phyloP scores from a whole-genome alignment of 768 basidiomycete genomes.

The Leccinum disarticulatum region DNA sequence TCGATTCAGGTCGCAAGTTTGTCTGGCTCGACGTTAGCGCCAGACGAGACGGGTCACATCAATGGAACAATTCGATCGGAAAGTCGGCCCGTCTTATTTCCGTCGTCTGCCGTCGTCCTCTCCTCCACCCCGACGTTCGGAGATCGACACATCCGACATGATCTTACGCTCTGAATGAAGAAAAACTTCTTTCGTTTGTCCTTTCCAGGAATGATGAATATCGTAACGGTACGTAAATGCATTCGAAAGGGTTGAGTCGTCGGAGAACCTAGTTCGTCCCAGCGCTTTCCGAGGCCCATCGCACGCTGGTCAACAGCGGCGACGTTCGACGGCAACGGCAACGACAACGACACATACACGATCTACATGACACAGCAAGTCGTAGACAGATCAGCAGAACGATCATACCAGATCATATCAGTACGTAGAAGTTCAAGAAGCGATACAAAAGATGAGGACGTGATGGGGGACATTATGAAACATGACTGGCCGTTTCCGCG shows the following conservation, averaged over 20 bases:
- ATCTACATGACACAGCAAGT: not conserved
- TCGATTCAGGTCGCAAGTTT: not conserved
- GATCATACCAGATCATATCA: not conserved
- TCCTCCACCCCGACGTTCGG: not conserved
- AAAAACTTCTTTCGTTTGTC: not conserved
- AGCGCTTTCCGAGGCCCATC: not conserved
- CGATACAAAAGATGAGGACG: not conserved
- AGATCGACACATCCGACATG: not conserved
- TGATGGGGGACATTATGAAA: not conserved
- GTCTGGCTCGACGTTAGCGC: not conserved
- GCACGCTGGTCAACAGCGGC: not conserved
- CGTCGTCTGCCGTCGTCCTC: not conserved
- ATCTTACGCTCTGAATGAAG: not conserved
- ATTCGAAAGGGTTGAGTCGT: not conserved
- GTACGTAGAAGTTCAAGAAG: not conserved
- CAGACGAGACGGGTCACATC: not conserved
- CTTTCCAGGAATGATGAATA: not conserved
- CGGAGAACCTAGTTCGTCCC: not conserved
- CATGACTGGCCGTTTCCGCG: conserved; percentile 1
- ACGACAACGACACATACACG: not conserved
- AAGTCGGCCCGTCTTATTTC: not conserved
- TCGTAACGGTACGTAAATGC: not conserved
- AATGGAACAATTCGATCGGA: not conserved
- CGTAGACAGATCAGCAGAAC: conserved; percentile 1
- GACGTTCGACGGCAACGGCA: not conserved